phyloP scores from a whole-genome alignment of 2,329 filamentous ascomycete species.

The Seiridium unicorne region DNA sequence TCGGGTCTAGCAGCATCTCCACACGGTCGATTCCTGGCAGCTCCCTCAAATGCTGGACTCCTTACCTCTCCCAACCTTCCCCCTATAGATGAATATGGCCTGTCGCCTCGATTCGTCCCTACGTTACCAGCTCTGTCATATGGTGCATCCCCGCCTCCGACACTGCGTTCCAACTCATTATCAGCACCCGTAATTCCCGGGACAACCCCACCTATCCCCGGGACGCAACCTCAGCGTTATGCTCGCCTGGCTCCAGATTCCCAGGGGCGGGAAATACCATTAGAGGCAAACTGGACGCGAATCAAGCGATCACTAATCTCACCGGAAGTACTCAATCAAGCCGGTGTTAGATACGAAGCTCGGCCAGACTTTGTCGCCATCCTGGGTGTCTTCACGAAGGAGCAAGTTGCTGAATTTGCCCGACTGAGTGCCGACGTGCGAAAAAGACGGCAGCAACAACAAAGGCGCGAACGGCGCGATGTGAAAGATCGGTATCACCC shows the following conservation, averaged over 20 bases:
- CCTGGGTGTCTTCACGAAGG: conserved; percentile 51
- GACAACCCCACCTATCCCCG: not conserved
- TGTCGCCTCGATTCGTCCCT: conserved; percentile 39
- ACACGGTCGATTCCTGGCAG: conserved; percentile 28
- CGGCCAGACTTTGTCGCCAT: conserved; percentile 60
- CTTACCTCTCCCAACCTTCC: conserved; percentile 30
- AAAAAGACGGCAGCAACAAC: conserved; percentile 27
- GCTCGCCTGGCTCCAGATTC: conserved; percentile 53
- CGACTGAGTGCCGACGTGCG: conserved; percentile 47
- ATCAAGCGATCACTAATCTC: conserved; percentile 55
- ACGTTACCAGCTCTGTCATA: conserved; percentile 34
- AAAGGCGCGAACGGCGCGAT: conserved; percentile 11
- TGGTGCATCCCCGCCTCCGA: conserved; percentile 27
- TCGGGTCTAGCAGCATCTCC: conserved; percentile 31
- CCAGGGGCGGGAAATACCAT: conserved; percentile 53
- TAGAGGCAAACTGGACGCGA: conserved; percentile 59
- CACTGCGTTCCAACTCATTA: conserved; percentile 17
- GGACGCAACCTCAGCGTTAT: conserved; percentile 19
- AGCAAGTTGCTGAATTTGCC: conserved; percentile 52
- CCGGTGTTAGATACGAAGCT: conserved; percentile 59
- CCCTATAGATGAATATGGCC: conserved; percentile 23
- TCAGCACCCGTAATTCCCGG: conserved; percentile 23
- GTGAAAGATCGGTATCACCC: conserved; percentile 26
- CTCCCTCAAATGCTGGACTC: conserved; percentile 31
- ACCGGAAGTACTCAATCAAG: conserved; percentile 54